Percentiles rank a stretch among this genome's conserved stretches.
Conservation (phyloP, 306 rosid species). For the Medicago arabica region DNA sequence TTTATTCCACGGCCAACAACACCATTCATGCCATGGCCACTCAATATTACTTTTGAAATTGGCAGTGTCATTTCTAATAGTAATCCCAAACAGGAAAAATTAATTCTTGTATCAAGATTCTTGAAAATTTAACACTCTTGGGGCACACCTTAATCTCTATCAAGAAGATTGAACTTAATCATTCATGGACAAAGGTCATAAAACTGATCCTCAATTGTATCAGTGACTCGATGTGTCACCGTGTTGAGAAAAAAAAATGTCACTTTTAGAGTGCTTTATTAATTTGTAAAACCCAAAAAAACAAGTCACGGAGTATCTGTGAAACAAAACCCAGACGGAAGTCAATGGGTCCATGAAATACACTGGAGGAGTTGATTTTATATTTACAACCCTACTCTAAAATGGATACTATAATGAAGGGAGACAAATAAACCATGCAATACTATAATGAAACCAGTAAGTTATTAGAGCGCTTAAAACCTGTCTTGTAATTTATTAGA, state of each 20-base stretch:
- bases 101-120: not conserved
- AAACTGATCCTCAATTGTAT: not conserved
- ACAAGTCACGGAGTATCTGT: not conserved
- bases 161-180: slow-evolving; percentile 1
- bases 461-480: slow-evolving; percentile 10
- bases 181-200: too few species aligned
- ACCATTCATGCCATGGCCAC: not conserved
- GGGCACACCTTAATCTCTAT: not conserved
- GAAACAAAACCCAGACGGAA: slow-evolving; percentile 3
- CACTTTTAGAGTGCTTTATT: not conserved
- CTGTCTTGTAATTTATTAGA: not conserved
- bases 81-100: not conserved
- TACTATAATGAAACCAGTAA: slow-evolving; percentile 11
- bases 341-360: not conserved
- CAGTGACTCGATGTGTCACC: not conserved
- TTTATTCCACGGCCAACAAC: not conserved
- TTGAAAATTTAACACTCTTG: not conserved
- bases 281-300: not conserved
- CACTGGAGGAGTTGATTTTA: not conserved
- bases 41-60: not conserved
- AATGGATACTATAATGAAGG: slow-evolving; percentile 1
- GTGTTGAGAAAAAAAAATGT: not conserved
- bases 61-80: slow-evolving; percentile 8
- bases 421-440: slow-evolving; percentile 15
- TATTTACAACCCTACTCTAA: not conserved